Conservation (phyloP, 495 filamentous ascomycete genomes). For the Penicillium waksmanii region DNA sequence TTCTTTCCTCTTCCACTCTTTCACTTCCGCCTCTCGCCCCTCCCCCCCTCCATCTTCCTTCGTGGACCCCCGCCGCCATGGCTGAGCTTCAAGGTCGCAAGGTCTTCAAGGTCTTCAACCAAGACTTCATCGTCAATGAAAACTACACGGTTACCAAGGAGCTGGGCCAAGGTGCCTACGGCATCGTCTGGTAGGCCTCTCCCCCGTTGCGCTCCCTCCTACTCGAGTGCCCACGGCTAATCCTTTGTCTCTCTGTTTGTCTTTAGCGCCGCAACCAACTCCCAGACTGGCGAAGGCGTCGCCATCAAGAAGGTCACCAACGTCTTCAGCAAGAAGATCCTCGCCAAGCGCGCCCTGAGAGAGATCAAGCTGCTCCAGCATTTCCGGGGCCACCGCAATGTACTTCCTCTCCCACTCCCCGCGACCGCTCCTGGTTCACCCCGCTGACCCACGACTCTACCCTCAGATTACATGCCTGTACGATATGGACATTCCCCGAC, state of each 20-base stretch:
- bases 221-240: neutral
- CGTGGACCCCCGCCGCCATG: constrained; percentile 51
- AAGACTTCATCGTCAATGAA: constrained; percentile 98
- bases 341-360: constrained; percentile 94
- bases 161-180: constrained; percentile 95
- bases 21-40: constrained; percentile 16
- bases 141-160: constrained; percentile 99
- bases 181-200: constrained; percentile 90
- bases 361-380: constrained; percentile 99
- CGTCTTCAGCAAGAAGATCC: constrained; percentile 99
- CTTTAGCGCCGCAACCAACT: constrained; percentile 86
- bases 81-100: constrained; percentile 83
- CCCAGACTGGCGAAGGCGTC: constrained; percentile 89
- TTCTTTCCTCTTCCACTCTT: constrained; percentile 7
- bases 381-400: constrained; percentile 86
- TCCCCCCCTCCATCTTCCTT: neutral
- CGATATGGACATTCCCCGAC: constrained; percentile 98
- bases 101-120: constrained; percentile 99
- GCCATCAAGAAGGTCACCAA: constrained; percentile 99
- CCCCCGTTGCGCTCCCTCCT: neutral
- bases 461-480: constrained; percentile 94
- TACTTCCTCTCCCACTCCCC: constrained; percentile 33
- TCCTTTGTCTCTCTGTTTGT: constrained; percentile 3
- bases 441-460: constrained; percentile 28
- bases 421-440: constrained; percentile 8